A percentile compares a stretch with the other conserved stretches of the same genome.
These are phyloP conservation scores for Populus hybrid DNA, from an alignment of 441 rosid species.

Conservation along the genomic window DNA sequence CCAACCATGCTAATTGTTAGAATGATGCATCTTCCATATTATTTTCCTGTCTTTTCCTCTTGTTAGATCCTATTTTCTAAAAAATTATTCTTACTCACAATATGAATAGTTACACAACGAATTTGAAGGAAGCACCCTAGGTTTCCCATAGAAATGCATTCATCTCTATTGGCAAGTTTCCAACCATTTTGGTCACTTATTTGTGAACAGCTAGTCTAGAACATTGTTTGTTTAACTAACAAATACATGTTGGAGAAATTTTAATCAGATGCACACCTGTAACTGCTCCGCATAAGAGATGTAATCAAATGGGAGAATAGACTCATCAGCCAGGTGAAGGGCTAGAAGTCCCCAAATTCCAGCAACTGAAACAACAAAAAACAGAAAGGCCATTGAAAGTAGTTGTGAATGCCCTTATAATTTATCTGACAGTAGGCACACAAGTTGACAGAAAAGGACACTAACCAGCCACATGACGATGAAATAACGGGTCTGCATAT, in stretches of 20 bases:
- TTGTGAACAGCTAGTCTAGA: not conserved
- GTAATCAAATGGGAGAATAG: slow-evolving; percentile 67
- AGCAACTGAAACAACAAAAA: slow-evolving; percentile 46
- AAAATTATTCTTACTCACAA: not conserved
- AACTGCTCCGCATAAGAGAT: slow-evolving; percentile 61
- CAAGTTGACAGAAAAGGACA: slow-evolving; percentile 9
- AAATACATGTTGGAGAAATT: not conserved
- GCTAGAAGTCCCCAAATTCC: slow-evolving; percentile 85
- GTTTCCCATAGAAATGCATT: not conserved
- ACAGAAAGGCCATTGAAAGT: not conserved
- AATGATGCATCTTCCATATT: not conserved
- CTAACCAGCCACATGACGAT: slow-evolving; percentile 89
- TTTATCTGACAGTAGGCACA: not conserved
- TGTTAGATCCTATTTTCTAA: not conserved
- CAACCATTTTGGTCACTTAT: not conserved
- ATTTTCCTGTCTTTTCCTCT: not conserved
- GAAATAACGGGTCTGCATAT: slow-evolving; percentile 74
- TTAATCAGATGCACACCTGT: slow-evolving; percentile 35
- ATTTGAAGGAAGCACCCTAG: not conserved
- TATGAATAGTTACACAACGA: not conserved
- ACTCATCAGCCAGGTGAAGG: slow-evolving; percentile 74
- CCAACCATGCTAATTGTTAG: not conserved
- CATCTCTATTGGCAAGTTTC: not conserved
- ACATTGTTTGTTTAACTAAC: not conserved
- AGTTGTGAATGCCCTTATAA: not conserved